Percentiles rank a stretch among this genome's conserved stretches.
Evolutionary conservation across 2,329 filamentous ascomycete genomes (phyloP).

Genomic region (Teratosphaeria gauchensis): DNA sequence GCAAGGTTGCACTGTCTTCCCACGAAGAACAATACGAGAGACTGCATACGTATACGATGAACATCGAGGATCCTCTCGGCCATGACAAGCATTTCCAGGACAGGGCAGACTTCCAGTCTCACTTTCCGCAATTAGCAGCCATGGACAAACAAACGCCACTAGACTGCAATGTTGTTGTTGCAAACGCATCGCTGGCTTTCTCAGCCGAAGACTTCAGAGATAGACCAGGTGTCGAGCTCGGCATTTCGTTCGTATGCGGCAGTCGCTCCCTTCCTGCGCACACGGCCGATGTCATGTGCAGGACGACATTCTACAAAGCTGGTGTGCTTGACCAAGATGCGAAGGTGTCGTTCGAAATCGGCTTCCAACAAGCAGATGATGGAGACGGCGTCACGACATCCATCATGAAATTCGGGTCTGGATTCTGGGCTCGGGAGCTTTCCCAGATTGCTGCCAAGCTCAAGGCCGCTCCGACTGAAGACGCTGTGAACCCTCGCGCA

Average conservation of each 20-base stretch:
- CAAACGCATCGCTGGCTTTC: conserved; percentile 33
- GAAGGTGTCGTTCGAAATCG: conserved; percentile 10
- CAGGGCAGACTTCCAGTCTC: conserved; percentile 22
- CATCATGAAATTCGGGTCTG: conserved; percentile 32
- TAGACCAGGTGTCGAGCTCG: conserved; percentile 23
- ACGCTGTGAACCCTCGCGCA: conserved; percentile 6
- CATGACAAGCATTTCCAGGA: conserved; percentile 25
- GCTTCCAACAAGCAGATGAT: conserved; percentile 9
- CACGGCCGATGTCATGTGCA: conserved; percentile 12
- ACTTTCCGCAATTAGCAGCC: conserved; percentile 20
- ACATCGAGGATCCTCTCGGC: conserved; percentile 21
- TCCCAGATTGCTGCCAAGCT: conserved; percentile 17
- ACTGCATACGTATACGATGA: conserved; percentile 32
- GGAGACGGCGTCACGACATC: conserved; percentile 12
- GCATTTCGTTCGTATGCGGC: conserved; percentile 22
- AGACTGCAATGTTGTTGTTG: conserved; percentile 30
- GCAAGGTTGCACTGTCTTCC: conserved; percentile 10
- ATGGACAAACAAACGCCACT: conserved; percentile 17
- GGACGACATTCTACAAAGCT: conserved; percentile 18
- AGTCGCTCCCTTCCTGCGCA: conserved; percentile 12
- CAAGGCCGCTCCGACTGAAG: conserved; percentile 5
- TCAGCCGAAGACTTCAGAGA: conserved; percentile 28
- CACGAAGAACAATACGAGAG: conserved; percentile 15
- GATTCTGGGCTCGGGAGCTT: conserved; percentile 35
- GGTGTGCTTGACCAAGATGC: conserved; percentile 3